These are phyloP conservation scores for Termitomyces sp. DNA, from an alignment of 768 basidiomycete genomes.

Conservation along the genomic window DNA sequence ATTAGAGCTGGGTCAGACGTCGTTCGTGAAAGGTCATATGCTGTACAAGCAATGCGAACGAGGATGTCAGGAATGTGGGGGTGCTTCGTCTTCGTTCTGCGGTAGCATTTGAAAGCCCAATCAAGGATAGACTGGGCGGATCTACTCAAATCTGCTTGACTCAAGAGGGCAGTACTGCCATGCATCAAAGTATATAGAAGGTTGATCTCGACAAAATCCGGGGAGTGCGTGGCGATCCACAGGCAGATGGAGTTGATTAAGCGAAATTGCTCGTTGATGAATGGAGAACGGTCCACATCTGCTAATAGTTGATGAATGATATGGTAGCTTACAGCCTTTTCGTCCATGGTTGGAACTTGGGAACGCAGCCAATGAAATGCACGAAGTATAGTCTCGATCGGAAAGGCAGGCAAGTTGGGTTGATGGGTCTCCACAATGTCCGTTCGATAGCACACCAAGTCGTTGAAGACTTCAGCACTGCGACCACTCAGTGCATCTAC, in stretches of 20 bases:
- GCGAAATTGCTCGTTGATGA: constrained; percentile 83
- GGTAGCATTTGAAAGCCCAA: constrained; percentile 66
- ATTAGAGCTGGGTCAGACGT: constrained; percentile 24
- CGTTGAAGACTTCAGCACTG: constrained; percentile 42
- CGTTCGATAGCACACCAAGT: constrained; percentile 50
- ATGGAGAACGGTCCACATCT: constrained; percentile 57
- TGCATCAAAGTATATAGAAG: constrained; percentile 69
- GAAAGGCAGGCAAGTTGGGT: constrained; percentile 65
- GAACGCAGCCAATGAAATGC: constrained; percentile 59
- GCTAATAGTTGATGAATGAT: constrained; percentile 72
- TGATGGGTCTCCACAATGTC: constrained; percentile 47
- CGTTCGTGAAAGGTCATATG: constrained; percentile 48
- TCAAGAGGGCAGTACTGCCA: constrained; percentile 61
- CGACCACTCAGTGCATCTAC: constrained; percentile 37
- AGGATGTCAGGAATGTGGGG: constrained; percentile 61
- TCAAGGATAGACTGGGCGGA: constrained; percentile 74
- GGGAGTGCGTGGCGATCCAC: constrained; percentile 61
- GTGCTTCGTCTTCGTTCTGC: constrained; percentile 36
- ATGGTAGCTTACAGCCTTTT: constrained; percentile 69
- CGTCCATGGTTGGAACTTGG: constrained; percentile 37
- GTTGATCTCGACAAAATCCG: constrained; percentile 52
- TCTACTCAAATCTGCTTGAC: constrained; percentile 62
- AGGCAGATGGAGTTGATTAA: constrained; percentile 69
- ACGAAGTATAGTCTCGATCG: constrained; percentile 44
- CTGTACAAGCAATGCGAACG: constrained; percentile 61